Base-by-base conservation (phyloP, 1,139 yeast species). In the Candida pseudocylindracea region DNA sequence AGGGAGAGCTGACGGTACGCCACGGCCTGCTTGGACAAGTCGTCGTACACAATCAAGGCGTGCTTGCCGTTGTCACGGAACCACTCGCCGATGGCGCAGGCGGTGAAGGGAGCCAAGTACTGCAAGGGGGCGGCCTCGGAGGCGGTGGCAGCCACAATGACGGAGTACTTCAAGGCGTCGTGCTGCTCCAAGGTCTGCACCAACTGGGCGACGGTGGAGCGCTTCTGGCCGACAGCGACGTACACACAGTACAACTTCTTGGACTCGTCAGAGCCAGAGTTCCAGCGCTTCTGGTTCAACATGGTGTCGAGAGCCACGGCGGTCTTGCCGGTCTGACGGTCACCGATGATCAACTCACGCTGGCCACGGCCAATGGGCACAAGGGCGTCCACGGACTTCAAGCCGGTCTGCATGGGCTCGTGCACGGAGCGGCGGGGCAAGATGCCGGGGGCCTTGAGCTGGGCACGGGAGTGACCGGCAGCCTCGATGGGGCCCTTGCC, bases 61-160 rank as follows among this genome's bases (percentile, higher is more conserved):
- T 88, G 98, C 60, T 63, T 78, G 58, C 93, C 95, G 63, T 88
- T 88, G 72, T 88, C 98, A 75, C 98, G 83, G 91, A 88, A 88
- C 98, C 98, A 88, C 70, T 88, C 99, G 69, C 96, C 95, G 59
- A 91, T 85, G 55, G 99, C 94, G 61, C 93, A 76, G 50, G 88
- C 99, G 50, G 98, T 83, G 93, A 91, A 88, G 59, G 99, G 99
- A 69, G 99, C 98, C 60, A 88, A 68, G 71, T 83, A 88, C 72
- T 88, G 99, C 63, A 91, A 73, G 61, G 98, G 99, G 62, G 99
- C 98, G 50, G 98, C 98, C 71, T 88, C 98, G 43, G 98, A 91
- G 49, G 99, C 99, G 54, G 99, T 91, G 53, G 98, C 99, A 44
- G 98, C 95, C 58, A 88, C 96, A 61, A 88, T 72, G 64, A 88